phyloP scores from a whole-genome alignment of 352 stramenopile species.

The Phytopythium delawarense region DNA sequence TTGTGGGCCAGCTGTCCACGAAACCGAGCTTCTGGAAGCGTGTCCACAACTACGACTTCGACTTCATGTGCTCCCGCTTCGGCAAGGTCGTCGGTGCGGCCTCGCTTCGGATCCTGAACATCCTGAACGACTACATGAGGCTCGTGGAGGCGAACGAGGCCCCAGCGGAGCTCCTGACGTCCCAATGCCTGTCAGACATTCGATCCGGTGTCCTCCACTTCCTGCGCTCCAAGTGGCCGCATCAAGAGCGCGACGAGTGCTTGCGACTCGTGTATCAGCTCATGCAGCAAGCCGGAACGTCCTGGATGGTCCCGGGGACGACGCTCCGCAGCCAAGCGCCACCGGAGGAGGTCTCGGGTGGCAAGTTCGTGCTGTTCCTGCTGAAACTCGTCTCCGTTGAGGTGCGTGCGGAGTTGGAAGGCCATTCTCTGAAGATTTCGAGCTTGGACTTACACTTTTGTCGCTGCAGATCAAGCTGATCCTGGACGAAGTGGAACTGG shows the following conservation, averaged over 20 bases:
- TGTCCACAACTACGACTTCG: conserved; percentile 52
- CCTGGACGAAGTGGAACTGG: conserved; percentile 76
- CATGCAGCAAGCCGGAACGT: conserved; percentile 50
- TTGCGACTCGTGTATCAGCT: conserved; percentile 54
- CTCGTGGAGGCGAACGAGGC: conserved; percentile 40
- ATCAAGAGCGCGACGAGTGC: conserved; percentile 68
- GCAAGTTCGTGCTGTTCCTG: conserved; percentile 74
- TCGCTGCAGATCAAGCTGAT: conserved; percentile 72
- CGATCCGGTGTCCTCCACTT: conserved; percentile 57
- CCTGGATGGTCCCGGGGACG: conserved; percentile 61
- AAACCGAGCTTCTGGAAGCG: conserved; percentile 35
- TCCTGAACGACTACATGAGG: conserved; percentile 57
- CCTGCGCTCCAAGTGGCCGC: conserved; percentile 61
- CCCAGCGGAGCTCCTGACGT: conserved; percentile 44
- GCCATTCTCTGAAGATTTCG: neutral
- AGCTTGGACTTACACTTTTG: neutral
- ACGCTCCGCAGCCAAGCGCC: conserved; percentile 41
- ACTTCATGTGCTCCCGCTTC: conserved; percentile 65
- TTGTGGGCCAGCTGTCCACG: conserved; percentile 36
- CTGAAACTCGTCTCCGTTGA: conserved; percentile 80
- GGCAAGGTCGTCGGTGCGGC: conserved; percentile 26
- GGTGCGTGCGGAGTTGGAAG: conserved; percentile 22
- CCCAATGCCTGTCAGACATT: conserved; percentile 52
- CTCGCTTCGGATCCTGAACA: conserved; percentile 34
- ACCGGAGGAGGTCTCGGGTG: conserved; percentile 47